Conservation (phyloP, 345 rosid species). For the Reutealis trisperma region DNA sequence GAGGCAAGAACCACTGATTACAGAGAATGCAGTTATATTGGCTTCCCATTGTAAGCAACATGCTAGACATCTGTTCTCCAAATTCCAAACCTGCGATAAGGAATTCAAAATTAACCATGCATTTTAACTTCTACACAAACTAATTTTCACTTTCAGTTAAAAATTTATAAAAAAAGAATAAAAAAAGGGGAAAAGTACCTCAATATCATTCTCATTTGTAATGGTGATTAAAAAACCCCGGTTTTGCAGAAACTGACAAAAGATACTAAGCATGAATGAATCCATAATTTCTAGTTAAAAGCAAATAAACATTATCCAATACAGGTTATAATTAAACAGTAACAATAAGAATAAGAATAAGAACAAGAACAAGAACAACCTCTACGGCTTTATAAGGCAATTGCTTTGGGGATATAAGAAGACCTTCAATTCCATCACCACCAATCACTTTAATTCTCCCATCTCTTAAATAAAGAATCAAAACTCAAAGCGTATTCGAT, state of each 20-base stretch:
- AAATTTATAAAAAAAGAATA: too few species aligned
- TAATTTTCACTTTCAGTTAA: not conserved
- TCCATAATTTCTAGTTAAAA: not conserved
- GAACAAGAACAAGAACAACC: conserved; percentile 19
- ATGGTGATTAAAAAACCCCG: conserved; percentile 70
- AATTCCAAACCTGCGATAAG: conserved; percentile 78
- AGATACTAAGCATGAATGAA: conserved; percentile 2
- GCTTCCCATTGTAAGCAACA: conserved; percentile 70
- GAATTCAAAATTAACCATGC: not conserved
- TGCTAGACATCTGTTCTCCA: conserved; percentile 55
- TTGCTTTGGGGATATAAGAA: conserved; percentile 71
- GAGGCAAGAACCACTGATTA: conserved; percentile 66
- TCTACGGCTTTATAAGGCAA: conserved; percentile 68
- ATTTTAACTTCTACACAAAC: not conserved
- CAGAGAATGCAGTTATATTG: conserved; percentile 77
- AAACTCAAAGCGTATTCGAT: not conserved
- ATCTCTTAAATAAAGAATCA: conserved; percentile 47
- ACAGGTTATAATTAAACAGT: not conserved
- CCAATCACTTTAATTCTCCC: conserved; percentile 92
- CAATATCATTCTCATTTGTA: conserved; percentile 70
- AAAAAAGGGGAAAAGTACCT: conserved; percentile 42
- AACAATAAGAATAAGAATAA: not conserved
- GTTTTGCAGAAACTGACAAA: conserved; percentile 71
- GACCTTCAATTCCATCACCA: conserved; percentile 71
- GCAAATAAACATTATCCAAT: not conserved